Base-by-base conservation (phyloP, 2,329 filamentous ascomycete genomes). In the Aspergillus caelatus region DNA sequence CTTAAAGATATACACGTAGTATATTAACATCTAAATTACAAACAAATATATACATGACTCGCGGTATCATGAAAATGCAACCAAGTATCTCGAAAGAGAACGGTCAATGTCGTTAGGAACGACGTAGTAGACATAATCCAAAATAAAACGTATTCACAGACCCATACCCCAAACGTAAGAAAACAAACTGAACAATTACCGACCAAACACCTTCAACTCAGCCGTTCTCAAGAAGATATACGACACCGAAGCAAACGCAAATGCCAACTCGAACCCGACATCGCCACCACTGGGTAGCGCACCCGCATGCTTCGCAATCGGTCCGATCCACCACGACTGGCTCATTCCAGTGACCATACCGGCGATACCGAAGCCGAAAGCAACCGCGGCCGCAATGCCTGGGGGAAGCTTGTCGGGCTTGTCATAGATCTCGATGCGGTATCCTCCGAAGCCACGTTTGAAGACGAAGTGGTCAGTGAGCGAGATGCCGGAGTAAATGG, bases 321-420 rank as follows among this genome's bases (percentile, higher is more conserved):
- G 89, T 0, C 90, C 90, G 0, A 86, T 85, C 68, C 81, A 90
- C 89, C 89, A 93, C 0, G 81, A 76, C 76, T 93, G 90, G 21
- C 85, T 85, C 88, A 92, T 92, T 7, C 90, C 90, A 9, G 86
- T 80, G 2, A 91, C 83, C 70, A 90, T 89, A 16, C 90, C 90
- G 16, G 83, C 81, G 45, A 90, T 78, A 57, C 90, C 90, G 60
- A 85, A 85, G 70, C 81, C 81, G 75, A 92, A 92, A 0, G 89
- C 88, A 1, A 82, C 68, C 12, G 88, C 68, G 5, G 90, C 89
- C 0, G 90, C 89, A 56, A 89, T 81, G 11, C 89, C 87, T 0
- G 85, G 82, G 0, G 90, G 89, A 0, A 92, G 82, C 57, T 83
- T 84, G 0, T 77, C 72, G 0, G 84, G 82, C 60, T 85, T 80